These are phyloP conservation scores for Kokia cookei DNA, from an alignment of 441 rosid genomes.

Conservation along the genomic window DNA sequence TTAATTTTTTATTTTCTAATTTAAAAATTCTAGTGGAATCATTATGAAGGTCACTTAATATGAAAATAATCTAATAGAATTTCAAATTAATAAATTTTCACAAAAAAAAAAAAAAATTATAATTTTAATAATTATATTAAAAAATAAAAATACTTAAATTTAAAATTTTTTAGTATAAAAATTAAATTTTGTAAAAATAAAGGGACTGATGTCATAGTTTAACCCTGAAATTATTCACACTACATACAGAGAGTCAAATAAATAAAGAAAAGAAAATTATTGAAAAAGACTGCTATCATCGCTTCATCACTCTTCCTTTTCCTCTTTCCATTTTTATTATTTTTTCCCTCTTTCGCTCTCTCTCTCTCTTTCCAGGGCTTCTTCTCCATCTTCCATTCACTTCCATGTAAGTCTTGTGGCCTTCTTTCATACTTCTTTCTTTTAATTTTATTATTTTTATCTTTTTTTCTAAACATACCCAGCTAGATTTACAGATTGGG, in stretches of 20 bases:
- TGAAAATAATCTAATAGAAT: too few relatives aligned
- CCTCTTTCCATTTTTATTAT: not conserved
- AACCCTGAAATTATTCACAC: too few relatives aligned
- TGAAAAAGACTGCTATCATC: constrained; percentile 24
- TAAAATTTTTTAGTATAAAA: too few relatives aligned
- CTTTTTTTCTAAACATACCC: not conserved
- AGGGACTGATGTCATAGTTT: too few relatives aligned
- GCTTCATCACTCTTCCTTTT: not conserved
- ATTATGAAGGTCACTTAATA: too few relatives aligned
- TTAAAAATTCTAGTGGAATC: too few relatives aligned
- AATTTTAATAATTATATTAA: too few relatives aligned
- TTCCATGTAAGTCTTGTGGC: constrained; percentile 30
- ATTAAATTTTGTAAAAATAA: too few relatives aligned
- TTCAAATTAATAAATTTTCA: too few relatives aligned
- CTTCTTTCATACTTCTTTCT: constrained; percentile 1
- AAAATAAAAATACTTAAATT: too few relatives aligned
- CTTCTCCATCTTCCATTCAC: constrained; percentile 18
- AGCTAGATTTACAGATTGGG: not conserved
- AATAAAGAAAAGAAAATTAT: constrained; percentile 12
- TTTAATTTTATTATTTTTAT: not conserved
- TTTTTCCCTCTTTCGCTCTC: not conserved
- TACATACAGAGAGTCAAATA: constrained; percentile 8
- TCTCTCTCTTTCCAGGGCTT: constrained; percentile 1
- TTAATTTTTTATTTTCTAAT: too few relatives aligned
- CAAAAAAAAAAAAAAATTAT: too few relatives aligned